phyloP scores from a whole-genome alignment of 306 rosid genomes.

The Herpetospermum pedunculosum region DNA sequence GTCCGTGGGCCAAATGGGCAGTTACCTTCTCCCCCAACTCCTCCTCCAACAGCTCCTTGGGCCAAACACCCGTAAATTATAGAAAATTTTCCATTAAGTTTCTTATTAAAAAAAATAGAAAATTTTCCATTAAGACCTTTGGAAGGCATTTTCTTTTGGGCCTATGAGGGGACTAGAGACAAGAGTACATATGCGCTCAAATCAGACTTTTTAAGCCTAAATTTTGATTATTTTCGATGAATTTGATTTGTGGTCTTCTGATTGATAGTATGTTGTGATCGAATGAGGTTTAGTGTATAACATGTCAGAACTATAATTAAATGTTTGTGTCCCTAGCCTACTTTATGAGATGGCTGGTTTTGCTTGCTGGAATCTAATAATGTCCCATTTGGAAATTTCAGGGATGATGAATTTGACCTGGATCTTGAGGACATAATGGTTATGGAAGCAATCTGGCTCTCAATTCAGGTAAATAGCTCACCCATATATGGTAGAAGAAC shows the following conservation, averaged over 20 bases:
- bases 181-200: background rate
- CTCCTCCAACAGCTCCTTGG: too few species aligned
- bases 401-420: constrained; percentile 84
- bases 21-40: too few species aligned
- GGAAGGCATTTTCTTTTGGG: background rate
- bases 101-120: too few species aligned
- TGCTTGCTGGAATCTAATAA: background rate
- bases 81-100: too few species aligned
- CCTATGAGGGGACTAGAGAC: background rate
- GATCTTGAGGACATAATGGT: constrained; percentile 99
- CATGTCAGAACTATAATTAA: background rate
- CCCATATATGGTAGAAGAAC: background rate
- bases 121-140: background rate
- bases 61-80: too few species aligned
- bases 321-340: background rate
- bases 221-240: background rate
- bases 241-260: background rate
- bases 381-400: constrained; percentile 21
- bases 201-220: background rate
- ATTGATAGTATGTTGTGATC: background rate
- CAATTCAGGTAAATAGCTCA: constrained; percentile 58
- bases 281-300: background rate
- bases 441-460: constrained; percentile 99
- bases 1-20: too few species aligned
- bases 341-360: background rate